Base-by-base conservation (phyloP, 352 stramenopile genomes). In the Phytopythium litorale region DNA sequence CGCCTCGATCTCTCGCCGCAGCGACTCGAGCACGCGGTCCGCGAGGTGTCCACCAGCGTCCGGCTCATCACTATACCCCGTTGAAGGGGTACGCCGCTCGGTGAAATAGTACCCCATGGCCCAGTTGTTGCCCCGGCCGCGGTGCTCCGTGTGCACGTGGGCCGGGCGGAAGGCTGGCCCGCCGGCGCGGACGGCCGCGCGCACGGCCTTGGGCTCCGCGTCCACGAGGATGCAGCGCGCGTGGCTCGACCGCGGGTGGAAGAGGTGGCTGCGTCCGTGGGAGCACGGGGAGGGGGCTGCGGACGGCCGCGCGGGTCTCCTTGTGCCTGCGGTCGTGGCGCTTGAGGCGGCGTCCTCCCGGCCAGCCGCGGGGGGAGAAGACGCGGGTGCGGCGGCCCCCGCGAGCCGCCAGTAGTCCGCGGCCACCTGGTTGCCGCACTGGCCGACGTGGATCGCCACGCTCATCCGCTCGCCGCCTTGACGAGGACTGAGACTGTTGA, bases 111-210 rank as follows among this genome's bases (percentile, higher is more conserved):
- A 96, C 3, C 88, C 88, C 85, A 95, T 96, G 11, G 87, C 87
- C 88, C 88, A 96, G 71, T 96, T 96, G 64, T 96, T 96, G 55
- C 83, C 87, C 53, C 88, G 87, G 18, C 88, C 88, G 28, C 76
- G 70, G 40, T 92, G 82, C 53, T 92, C 81, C 38, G 79, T 71
- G 52, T 87, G 81, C 16, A 72, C 68, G 55, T 82, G 72, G 30
- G 81, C 73, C 4, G 82, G 78, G 32, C 68, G 60, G 28, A 82
- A 73, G 23, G n/a, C 38, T 3, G 46, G 45, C n/a, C n/a, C 45
- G 21, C 21, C 25, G n/a, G 21, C 12, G 45, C 45, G 45, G 45
- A 51, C 45, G 32, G n/a, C 51, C 33, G 7, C 23, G 7, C 64
- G 69, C 35, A 92, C 72, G 49, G 88, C 85, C 66, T 92, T 94